A percentile compares a stretch with the other conserved stretches of the same genome.
Evolutionary conservation across 345 rosid genomes (phyloP).

Genomic region (Eucalyptus tenuipes): DNA sequence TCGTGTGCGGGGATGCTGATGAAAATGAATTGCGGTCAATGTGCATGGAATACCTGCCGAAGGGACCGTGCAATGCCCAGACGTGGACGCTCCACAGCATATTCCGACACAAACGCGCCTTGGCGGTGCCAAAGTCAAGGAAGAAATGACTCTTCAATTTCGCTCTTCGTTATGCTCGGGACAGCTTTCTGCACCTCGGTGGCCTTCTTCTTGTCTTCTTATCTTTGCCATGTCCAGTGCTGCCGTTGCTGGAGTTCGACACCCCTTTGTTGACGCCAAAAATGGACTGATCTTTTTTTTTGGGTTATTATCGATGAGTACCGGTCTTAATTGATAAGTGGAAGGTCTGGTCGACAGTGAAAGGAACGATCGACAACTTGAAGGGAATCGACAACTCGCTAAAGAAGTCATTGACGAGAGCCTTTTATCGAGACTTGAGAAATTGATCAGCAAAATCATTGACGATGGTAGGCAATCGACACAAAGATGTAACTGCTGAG

Average conservation of each 20-base stretch:
- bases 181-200: neutral
- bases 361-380: neutral
- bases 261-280: neutral
- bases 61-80: neutral
- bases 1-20: neutral
- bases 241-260: neutral
- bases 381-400: too few species aligned
- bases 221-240: too few species aligned
- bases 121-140: neutral
- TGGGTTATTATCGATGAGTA: too few species aligned
- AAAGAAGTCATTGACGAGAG: too few species aligned
- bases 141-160: neutral
- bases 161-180: neutral
- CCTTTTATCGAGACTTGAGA: neutral
- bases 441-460: neutral
- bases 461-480: accelerated
- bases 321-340: neutral
- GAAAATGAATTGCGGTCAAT: neutral
- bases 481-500: accelerated
- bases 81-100: neutral
- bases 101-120: neutral
- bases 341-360: neutral
- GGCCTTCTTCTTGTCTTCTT: neutral
- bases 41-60: neutral
- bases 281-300: too few species aligned